Evolutionary conservation across 192 early-diverging fungal species (phyloP).

Genomic region (Chytriomyces confervae): DNA sequence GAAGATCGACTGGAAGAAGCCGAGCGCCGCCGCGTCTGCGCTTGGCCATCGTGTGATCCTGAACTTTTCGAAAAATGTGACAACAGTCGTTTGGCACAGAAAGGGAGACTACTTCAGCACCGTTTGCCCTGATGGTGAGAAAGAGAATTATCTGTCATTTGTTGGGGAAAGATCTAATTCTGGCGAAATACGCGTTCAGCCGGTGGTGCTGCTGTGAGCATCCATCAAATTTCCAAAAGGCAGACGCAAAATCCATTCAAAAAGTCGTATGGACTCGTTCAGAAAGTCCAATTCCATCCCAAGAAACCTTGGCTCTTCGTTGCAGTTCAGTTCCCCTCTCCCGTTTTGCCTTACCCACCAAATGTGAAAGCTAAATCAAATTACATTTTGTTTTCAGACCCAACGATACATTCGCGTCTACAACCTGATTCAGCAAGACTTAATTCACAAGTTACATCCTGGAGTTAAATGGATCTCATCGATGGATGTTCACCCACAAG

Average conservation of each 20-base stretch:
- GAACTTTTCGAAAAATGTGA: conserved; percentile 54
- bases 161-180: neutral
- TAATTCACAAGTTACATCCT: conserved; percentile 81
- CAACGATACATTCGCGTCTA: conserved; percentile 94
- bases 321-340: conserved; percentile 60
- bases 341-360: neutral
- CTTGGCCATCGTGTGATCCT: conserved; percentile 7
- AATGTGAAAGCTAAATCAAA: neutral
- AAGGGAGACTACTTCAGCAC: conserved; percentile 96
- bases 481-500: conserved; percentile 91
- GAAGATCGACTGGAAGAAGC: conserved; percentile 43
- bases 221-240: conserved; percentile 91
- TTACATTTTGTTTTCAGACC: conserved; percentile 62
- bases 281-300: conserved; percentile 91
- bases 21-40: conserved; percentile 19
- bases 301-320: conserved; percentile 90
- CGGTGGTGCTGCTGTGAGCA: conserved; percentile 72
- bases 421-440: conserved; percentile 87
- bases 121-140: conserved; percentile 77
- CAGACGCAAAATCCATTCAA: conserved; percentile 92
- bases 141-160: neutral
- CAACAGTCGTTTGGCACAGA: conserved; percentile 89
- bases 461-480: conserved; percentile 95
- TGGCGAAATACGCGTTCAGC: conserved; percentile 29
- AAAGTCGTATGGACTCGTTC: conserved; percentile 86